These are phyloP conservation scores for Schizosaccharomyces osmophilus DNA, from an alignment of 805 yeast species.

Conservation along the genomic window DNA sequence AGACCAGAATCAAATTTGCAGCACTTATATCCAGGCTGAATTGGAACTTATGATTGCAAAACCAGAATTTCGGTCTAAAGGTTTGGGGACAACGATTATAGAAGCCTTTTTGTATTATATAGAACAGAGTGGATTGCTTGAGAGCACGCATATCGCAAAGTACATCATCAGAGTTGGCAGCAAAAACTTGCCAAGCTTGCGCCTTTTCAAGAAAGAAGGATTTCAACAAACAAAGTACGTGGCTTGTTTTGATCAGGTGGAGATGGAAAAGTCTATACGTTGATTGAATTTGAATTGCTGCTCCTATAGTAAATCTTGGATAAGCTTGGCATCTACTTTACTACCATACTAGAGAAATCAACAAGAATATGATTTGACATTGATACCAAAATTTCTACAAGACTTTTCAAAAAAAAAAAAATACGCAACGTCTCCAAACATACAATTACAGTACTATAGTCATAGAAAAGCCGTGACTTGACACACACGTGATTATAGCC, in stretches of 20 bases:
- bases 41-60: slow-evolving; percentile 1
- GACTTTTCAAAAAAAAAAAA: too few species aligned
- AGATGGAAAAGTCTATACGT: background rate
- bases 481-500: too few species aligned
- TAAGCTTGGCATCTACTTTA: too few species aligned
- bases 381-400: background rate
- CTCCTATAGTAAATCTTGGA: too few species aligned
- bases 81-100: background rate
- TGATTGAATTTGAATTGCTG: background rate
- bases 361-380: background rate
- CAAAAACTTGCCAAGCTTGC: background rate
- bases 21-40: background rate
- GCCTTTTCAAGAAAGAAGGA: background rate
- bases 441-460: too few species aligned
- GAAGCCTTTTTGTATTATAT: background rate
- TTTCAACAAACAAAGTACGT: background rate
- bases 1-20: background rate
- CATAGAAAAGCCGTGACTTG: too few species aligned
- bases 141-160: background rate
- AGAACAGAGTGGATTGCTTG: background rate
- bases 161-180: background rate
- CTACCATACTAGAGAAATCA: too few species aligned
- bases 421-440: too few species aligned
- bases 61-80: background rate
- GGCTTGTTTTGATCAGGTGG: background rate